Percentiles rank a stretch among this genome's conserved stretches.
These are phyloP conservation scores for Schizopora paradoxa DNA, from an alignment of 1,284 basidiomycete species.

Conservation along the genomic window DNA sequence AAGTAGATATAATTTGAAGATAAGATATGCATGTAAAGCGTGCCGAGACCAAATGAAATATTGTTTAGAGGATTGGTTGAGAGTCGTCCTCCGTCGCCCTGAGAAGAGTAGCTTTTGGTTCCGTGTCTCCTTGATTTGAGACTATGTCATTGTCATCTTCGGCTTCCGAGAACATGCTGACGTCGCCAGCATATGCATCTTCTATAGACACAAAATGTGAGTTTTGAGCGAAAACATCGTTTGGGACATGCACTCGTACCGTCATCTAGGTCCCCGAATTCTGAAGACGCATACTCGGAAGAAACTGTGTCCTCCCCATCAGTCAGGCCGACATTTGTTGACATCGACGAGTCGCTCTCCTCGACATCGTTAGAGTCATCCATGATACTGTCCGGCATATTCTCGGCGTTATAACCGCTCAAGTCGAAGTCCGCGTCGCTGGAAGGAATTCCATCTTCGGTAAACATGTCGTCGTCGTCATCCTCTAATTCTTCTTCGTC, in stretches of 20 bases:
- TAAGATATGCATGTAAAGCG: not conserved
- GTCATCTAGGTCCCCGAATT: not conserved
- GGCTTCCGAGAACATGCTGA: not conserved
- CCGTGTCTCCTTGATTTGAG: not conserved
- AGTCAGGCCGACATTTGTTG: conserved; percentile 23
- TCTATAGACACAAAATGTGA: not conserved
- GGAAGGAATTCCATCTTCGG: conserved; percentile 28
- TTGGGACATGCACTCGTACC: not conserved
- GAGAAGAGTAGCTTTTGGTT: not conserved
- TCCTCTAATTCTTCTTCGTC: conserved; percentile 41
- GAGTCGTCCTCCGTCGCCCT: too few species aligned
- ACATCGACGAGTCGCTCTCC: not conserved
- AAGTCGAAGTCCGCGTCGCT: conserved; percentile 39
- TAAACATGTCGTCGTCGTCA: conserved; percentile 38
- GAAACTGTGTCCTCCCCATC: conserved; percentile 23
- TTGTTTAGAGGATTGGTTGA: too few species aligned
- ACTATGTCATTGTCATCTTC: not conserved
- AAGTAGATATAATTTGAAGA: not conserved
- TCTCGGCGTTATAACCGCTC: conserved; percentile 25
- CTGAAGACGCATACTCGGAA: conserved; percentile 7
- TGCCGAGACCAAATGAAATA: conserved; percentile 1
- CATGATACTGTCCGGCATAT: conserved; percentile 22
- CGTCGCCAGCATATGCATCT: not conserved
- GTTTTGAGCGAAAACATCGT: not conserved
- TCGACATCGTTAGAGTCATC: too few species aligned